Evolutionary conservation across 305 asterid genomes (phyloP).

Genomic region (Solanum hybrid): DNA sequence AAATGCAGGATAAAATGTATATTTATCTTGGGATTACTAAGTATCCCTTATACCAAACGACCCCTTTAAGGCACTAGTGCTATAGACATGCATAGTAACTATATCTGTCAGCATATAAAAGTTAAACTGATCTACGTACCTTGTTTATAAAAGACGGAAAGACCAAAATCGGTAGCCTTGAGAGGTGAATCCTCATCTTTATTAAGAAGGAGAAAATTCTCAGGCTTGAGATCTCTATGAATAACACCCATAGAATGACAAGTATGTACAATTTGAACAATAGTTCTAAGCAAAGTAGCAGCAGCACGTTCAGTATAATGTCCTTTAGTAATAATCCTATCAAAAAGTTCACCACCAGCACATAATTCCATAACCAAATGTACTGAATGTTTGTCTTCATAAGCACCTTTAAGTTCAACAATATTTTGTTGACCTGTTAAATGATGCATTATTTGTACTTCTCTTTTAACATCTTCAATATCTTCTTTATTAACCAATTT

Average conservation of each 20-base stretch:
- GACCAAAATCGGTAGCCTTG: slow-evolving; percentile 87
- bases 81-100: not conserved
- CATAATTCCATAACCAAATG: slow-evolving; percentile 80
- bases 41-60: not conserved
- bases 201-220: slow-evolving; percentile 60
- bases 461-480: slow-evolving; percentile 71
- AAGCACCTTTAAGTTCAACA: slow-evolving; percentile 75
- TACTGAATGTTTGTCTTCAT: slow-evolving; percentile 70
- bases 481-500: slow-evolving; percentile 68
- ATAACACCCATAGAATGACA: slow-evolving; percentile 84
- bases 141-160: slow-evolving; percentile 76
- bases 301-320: slow-evolving; percentile 77
- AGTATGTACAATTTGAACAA: slow-evolving; percentile 71
- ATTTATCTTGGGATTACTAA: not conserved
- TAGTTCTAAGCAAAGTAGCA: slow-evolving; percentile 62
- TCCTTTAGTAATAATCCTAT: slow-evolving; percentile 68
- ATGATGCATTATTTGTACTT: slow-evolving; percentile 85
- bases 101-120: not conserved
- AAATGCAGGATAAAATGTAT: not conserved
- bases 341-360: slow-evolving; percentile 87
- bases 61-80: not conserved
- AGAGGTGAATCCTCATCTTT: slow-evolving; percentile 70
- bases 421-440: slow-evolving; percentile 65
- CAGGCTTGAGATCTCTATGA: slow-evolving; percentile 82
- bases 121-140: slow-evolving; percentile 13